Evolutionary conservation across 2,329 filamentous ascomycete species (phyloP).

Genomic region (Iodosphaeria phyllophila): DNA sequence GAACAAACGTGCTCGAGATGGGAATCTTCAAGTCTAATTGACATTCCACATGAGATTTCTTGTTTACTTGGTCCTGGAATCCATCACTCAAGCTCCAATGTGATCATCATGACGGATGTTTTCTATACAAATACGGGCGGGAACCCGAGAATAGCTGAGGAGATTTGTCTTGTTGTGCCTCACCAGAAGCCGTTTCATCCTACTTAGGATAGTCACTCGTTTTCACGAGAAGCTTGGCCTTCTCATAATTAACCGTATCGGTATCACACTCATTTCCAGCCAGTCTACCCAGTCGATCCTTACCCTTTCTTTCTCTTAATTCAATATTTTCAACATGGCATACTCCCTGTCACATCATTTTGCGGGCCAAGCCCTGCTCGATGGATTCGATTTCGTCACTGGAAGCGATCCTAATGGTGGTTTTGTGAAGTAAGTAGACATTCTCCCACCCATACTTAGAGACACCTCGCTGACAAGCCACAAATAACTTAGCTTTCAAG

Average conservation of each 20-base stretch:
- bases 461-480: background rate
- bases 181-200: too few relatives aligned
- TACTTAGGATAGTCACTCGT: too few relatives aligned
- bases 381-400: constrained; percentile 29
- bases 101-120: too few relatives aligned
- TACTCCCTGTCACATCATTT: constrained; percentile 14
- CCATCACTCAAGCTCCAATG: too few relatives aligned
- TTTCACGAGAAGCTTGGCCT: too few relatives aligned
- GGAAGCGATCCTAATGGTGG: constrained; percentile 44
- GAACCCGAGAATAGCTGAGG: too few relatives aligned
- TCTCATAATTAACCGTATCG: too few relatives aligned
- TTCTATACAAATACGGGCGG: too few relatives aligned
- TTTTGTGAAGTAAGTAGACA: constrained; percentile 40
- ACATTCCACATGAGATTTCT: constrained; percentile 1
- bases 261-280: background rate
- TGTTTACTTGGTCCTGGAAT: too few relatives aligned
- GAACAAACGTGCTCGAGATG: too few relatives aligned
- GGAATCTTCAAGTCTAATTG: constrained; percentile 2
- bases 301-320: constrained; percentile 2
- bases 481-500: constrained; percentile 29
- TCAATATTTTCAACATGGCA: constrained; percentile 6
- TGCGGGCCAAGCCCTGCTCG: constrained; percentile 13
- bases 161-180: too few relatives aligned
- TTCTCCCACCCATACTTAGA: background rate
- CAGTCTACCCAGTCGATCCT: background rate